Evolutionary conservation across 2,329 filamentous ascomycete genomes (phyloP).

Genomic region (Coniochaeta prunicola): DNA sequence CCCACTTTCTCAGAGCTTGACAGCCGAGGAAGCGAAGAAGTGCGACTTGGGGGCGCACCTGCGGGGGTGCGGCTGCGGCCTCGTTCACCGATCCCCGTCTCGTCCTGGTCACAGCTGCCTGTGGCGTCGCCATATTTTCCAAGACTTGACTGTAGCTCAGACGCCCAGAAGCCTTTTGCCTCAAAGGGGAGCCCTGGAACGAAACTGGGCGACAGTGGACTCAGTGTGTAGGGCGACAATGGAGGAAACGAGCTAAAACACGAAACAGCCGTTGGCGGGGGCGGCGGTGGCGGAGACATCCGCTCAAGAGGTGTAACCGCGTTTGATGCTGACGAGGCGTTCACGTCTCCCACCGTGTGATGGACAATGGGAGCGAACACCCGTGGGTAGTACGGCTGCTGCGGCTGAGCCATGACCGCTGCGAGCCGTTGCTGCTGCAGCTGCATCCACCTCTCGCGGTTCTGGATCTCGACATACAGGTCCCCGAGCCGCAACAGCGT

Average conservation of each 20-base stretch:
- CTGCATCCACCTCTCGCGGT: slow-evolving; percentile 30
- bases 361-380: slow-evolving; percentile 1
- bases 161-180: background rate
- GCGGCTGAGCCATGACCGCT: slow-evolving; percentile 8
- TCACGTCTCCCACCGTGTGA: slow-evolving; percentile 1
- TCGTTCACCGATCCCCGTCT: background rate
- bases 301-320: background rate
- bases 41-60: background rate
- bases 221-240: slow-evolving; percentile 5
- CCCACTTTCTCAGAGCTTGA: background rate
- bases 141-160: background rate
- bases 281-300: background rate
- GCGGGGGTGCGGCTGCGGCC: background rate
- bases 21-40: background rate
- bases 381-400: slow-evolving; percentile 4
- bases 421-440: slow-evolving; percentile 16
- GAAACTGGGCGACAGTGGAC: slow-evolving; percentile 11
- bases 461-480: slow-evolving; percentile 40
- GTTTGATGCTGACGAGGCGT: background rate
- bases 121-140: background rate
- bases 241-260: background rate
- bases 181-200: slow-evolving; percentile 3
- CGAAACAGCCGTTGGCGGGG: background rate
- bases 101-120: background rate
- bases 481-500: slow-evolving; percentile 40